Evolutionary conservation across 2,329 filamentous ascomycete species (phyloP).

Genomic region (Phoma sp.): DNA sequence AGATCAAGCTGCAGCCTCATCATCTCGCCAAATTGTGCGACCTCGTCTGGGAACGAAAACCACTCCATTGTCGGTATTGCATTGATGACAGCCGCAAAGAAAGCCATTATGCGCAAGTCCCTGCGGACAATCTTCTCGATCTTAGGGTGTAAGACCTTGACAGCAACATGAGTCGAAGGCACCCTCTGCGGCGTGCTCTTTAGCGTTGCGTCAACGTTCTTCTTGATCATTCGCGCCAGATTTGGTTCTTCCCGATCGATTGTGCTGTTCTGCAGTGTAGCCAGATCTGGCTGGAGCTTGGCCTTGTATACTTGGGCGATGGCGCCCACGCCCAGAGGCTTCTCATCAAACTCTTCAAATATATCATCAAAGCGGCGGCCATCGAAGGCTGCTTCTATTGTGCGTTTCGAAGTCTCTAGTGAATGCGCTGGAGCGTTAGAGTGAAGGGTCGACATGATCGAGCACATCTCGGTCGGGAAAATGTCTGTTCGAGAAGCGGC

Average conservation of each 20-base stretch:
- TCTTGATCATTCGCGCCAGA: constrained; percentile 73
- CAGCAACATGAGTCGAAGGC: constrained; percentile 89
- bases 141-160: constrained; percentile 93
- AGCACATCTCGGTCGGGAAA: constrained; percentile 91
- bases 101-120: constrained; percentile 90
- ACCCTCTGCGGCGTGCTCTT: constrained; percentile 87
- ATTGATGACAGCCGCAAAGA: constrained; percentile 87
- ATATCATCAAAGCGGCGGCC: constrained; percentile 85
- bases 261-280: constrained; percentile 67
- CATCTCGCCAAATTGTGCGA: constrained; percentile 94
- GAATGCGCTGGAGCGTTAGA: constrained; percentile 94
- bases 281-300: constrained; percentile 81
- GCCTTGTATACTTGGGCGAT: constrained; percentile 99
- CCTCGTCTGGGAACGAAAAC: constrained; percentile 95
- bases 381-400: constrained; percentile 81
- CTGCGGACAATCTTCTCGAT: constrained; percentile 90
- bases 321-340: constrained; percentile 88
- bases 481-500: constrained; percentile 95
- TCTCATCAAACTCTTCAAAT: constrained; percentile 93
- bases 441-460: constrained; percentile 91
- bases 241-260: constrained; percentile 61
- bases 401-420: constrained; percentile 78
- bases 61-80: constrained; percentile 93
- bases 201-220: constrained; percentile 83
- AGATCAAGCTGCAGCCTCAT: constrained; percentile 97